Evolutionary conservation across 495 filamentous ascomycete genomes (phyloP), one percentile per base, ranked within the genome.

Genomic region (Chaetomidium leptoderma): DNA sequence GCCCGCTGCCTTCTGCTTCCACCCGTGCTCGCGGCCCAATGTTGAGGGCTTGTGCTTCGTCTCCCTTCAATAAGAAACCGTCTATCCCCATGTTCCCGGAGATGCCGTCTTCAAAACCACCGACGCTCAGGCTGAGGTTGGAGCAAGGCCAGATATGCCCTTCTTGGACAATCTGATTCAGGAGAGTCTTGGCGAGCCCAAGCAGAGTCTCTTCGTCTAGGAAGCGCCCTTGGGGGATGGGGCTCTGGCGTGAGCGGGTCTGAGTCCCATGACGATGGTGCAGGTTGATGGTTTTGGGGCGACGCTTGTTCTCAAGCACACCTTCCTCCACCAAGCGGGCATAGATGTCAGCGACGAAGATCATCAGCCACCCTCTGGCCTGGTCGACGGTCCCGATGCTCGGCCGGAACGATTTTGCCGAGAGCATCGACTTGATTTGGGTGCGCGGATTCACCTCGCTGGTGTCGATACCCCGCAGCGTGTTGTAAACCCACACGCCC

Each of bases 391-490:
- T 83, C 61, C 84, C 89, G 65, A 98, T 90, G 58, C 78, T 85
- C 1, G 93, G 93, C 6, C 91, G 81, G 62, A 98, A 98, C 0
- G 91, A 93, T 66, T 98, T 98, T 43, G 93, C 92, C 2, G 90
- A 95, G n/a, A 97, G 80, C 93, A 98, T 98, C 21, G 88, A 92
- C 66, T 97, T 97, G 69, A 96, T 95, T 64, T 91, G 88, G 13
- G 91, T 96, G 57, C 93, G 83, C 35, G 91, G 79, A 64, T 90
- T 96, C 62, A 97, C 91, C 72, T 96, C 91, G 66, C 86, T 95
- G 39, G 74, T 70, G 68, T 98, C 93, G 50, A 90, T 84, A 0
- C 93, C 93, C 0, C 95, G 85, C 42, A 97, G 85, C 19, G 86
- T 85, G 52, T 87, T 81, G 73, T 95, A 92, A 23, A 98, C 78